phyloP scores from a whole-genome alignment of 352 stramenopile species.

The Phytophthora melonis region DNA sequence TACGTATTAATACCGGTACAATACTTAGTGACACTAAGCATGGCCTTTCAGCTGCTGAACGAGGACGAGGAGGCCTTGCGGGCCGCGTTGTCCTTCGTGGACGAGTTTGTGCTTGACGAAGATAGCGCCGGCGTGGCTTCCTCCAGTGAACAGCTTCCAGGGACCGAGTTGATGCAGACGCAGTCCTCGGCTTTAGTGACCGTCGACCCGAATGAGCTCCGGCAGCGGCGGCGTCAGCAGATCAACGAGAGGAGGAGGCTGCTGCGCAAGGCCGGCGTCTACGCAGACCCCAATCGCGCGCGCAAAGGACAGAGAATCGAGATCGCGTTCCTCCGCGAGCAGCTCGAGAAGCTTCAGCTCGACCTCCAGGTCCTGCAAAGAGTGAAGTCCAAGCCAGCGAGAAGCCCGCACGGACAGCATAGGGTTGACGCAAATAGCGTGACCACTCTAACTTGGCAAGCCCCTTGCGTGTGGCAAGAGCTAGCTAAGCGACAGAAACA shows the following conservation, averaged over 20 bases:
- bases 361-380: neutral
- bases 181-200: neutral
- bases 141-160: neutral
- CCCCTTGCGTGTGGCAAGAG: neutral
- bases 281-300: neutral
- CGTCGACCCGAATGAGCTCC: neutral
- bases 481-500: neutral
- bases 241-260: neutral
- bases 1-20: no score
- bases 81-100: slow-evolving; percentile 11
- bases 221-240: neutral
- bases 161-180: neutral
- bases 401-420: neutral
- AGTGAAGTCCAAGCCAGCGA: neutral
- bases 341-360: neutral
- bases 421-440: neutral
- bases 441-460: neutral
- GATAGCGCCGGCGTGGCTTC: neutral
- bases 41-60: neutral
- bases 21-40: no score
- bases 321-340: neutral
- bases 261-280: neutral
- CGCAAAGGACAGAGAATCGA: neutral
- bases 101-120: slow-evolving; percentile 9
- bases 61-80: slow-evolving; percentile 5